These are phyloP conservation scores for Avena eriantha DNA, from an alignment of 176 grass and related monocot genomes.

Conservation along the genomic window DNA sequence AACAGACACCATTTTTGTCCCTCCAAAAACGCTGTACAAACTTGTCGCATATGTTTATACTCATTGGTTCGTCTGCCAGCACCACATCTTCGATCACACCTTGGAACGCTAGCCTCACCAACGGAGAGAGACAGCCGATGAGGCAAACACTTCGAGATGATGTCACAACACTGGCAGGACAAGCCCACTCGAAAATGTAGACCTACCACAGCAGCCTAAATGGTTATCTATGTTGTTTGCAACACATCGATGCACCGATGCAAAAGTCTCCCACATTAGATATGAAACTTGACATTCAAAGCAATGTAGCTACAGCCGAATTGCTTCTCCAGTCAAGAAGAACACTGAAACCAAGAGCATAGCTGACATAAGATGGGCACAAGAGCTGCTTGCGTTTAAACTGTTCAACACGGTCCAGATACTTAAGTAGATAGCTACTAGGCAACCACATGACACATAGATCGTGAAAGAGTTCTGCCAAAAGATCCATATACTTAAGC, in stretches of 20 bases:
- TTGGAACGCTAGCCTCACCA: too few species aligned
- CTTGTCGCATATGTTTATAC: too few species aligned
- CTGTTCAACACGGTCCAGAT: background rate
- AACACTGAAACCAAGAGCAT: background rate
- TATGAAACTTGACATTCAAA: slow-evolving; percentile 20
- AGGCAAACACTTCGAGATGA: too few species aligned
- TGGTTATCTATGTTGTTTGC: background rate
- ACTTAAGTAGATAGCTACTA: background rate
- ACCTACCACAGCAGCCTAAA: too few species aligned
- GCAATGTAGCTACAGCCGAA: background rate
- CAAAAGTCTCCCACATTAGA: background rate
- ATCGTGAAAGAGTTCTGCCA: background rate
- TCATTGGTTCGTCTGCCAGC: too few species aligned
- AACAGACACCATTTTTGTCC: too few species aligned
- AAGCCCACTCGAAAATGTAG: too few species aligned
- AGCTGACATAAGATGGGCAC: background rate
- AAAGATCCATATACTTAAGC: background rate
- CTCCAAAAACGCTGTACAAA: too few species aligned
- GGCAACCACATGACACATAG: background rate
- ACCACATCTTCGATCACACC: too few species aligned
- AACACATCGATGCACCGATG: too few species aligned
- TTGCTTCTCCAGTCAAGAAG: background rate
- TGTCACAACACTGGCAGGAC: too few species aligned
- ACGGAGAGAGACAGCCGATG: too few species aligned
- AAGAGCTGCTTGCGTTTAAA: background rate